Percentiles rank a stretch among this genome's conserved stretches.
Conservation (phyloP, 148 eudicot species). For the Pharnaceum exiguum region DNA sequence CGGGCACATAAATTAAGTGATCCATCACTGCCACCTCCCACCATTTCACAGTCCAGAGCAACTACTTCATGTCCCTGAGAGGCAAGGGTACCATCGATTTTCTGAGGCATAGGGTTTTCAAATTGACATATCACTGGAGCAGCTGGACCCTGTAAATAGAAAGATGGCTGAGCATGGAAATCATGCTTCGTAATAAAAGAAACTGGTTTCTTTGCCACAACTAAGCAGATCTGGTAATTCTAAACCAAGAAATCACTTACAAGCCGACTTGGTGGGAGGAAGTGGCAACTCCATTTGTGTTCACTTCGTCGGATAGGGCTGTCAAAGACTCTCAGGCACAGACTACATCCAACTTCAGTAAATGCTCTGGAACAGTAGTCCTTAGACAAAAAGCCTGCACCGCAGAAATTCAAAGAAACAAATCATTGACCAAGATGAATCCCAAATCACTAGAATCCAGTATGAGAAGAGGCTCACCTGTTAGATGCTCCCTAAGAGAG, state of each 20-base stretch:
- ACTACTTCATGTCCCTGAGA: constrained; percentile 32
- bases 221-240: background rate
- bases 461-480: constrained; percentile 30
- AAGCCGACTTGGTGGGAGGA: constrained; percentile 45
- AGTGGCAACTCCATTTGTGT: constrained; percentile 49
- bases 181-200: too few relatives aligned
- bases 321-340: constrained; percentile 55
- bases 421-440: background rate
- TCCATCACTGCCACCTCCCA: constrained; percentile 86
- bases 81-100: constrained; percentile 3
- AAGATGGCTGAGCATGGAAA: too few relatives aligned
- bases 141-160: constrained; percentile 36
- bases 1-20: constrained; percentile 67
- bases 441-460: background rate
- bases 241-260: constrained; percentile 30
- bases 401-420: constrained; percentile 2
- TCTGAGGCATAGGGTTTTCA: constrained; percentile 15
- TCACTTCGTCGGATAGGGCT: constrained; percentile 37
- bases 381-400: constrained; percentile 54
- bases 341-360: constrained; percentile 49
- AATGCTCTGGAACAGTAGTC: constrained; percentile 46
- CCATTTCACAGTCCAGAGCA: constrained; percentile 79
- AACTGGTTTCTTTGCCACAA: background rate
- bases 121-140: constrained; percentile 12
- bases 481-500: constrained; percentile 69